These are phyloP conservation scores for Pythium volutum DNA, from an alignment of 352 stramenopile genomes.

Conservation along the genomic window DNA sequence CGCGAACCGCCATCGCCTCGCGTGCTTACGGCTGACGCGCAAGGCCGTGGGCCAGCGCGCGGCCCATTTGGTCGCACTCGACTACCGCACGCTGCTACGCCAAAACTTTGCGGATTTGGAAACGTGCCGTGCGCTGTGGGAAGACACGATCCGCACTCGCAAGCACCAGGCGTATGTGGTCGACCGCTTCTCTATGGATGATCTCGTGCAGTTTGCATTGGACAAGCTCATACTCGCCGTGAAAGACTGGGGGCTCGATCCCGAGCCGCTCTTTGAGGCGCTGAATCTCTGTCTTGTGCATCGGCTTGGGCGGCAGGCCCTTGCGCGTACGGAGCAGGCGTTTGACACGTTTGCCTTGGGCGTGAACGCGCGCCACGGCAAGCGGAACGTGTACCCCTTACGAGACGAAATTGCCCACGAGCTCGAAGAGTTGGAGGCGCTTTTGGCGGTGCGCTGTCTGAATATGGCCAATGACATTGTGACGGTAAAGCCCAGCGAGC, in stretches of 20 bases:
- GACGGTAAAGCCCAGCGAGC: slow-evolving; percentile 45
- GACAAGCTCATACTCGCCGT: slow-evolving; percentile 53
- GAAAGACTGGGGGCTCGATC: slow-evolving; percentile 73
- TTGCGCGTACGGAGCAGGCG: slow-evolving; percentile 38
- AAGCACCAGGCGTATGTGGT: slow-evolving; percentile 25
- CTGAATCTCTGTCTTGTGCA: slow-evolving; percentile 62
- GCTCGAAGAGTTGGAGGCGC: slow-evolving; percentile 61
- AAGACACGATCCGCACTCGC: slow-evolving; percentile 29
- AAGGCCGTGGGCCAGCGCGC: slow-evolving; percentile 36
- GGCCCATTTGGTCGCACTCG: slow-evolving; percentile 43
- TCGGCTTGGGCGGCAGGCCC: slow-evolving; percentile 38
- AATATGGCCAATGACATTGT: slow-evolving; percentile 47
- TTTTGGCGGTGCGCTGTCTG: slow-evolving; percentile 56
- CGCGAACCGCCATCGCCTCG: slow-evolving; percentile 50
- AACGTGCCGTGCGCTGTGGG: slow-evolving; percentile 46
- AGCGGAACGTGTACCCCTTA: slow-evolving; percentile 44
- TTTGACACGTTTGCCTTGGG: slow-evolving; percentile 51
- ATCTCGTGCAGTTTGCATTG: slow-evolving; percentile 48
- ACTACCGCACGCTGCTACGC: slow-evolving; percentile 37
- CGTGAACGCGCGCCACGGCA: slow-evolving; percentile 56
- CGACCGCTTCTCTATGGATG: slow-evolving; percentile 34
- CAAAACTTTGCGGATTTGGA: slow-evolving; percentile 43
- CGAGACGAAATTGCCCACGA: slow-evolving; percentile 70
- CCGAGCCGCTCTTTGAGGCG: slow-evolving; percentile 57
- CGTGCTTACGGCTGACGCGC: slow-evolving; percentile 33